Percentiles rank a stretch among this genome's conserved stretches.
These are phyloP conservation scores for Zelopaecilomyces penicillatus DNA, from an alignment of 2,329 filamentous ascomycete species.

Conservation along the genomic window DNA sequence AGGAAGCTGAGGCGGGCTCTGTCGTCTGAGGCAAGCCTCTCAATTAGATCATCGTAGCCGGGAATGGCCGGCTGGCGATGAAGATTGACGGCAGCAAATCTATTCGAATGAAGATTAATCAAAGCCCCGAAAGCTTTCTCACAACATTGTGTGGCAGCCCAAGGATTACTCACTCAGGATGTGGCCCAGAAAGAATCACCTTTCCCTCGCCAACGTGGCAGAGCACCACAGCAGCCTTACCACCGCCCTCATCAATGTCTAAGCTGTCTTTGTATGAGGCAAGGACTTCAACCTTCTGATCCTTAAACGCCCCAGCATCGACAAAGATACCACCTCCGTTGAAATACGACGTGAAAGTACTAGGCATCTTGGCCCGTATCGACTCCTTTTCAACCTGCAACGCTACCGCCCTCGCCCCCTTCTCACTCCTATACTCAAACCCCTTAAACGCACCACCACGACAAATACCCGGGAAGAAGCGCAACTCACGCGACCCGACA, in stretches of 20 bases:
- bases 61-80: constrained; percentile 57
- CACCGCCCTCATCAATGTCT: constrained; percentile 65
- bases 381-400: constrained; percentile 55
- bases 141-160: too few species aligned
- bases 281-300: constrained; percentile 66
- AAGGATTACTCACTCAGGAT: constrained; percentile 63
- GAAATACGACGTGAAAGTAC: constrained; percentile 70
- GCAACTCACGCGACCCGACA: constrained; percentile 73
- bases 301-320: constrained; percentile 55
- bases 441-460: constrained; percentile 81
- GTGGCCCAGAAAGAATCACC: constrained; percentile 74
- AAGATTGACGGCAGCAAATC: constrained; percentile 76
- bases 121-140: too few species aligned
- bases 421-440: constrained; percentile 85
- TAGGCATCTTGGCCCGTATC: constrained; percentile 48
- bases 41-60: constrained; percentile 62
- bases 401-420: constrained; percentile 64
- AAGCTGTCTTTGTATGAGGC: constrained; percentile 70
- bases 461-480: constrained; percentile 80
- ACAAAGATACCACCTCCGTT: constrained; percentile 95
- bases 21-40: constrained; percentile 61
- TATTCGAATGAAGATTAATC: constrained; percentile 26
- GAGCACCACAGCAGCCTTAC: constrained; percentile 72
- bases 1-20: constrained; percentile 64
- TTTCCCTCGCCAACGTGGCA: constrained; percentile 74